phyloP scores from a whole-genome alignment of 352 stramenopile species.

The Phytophthora sp. region DNA sequence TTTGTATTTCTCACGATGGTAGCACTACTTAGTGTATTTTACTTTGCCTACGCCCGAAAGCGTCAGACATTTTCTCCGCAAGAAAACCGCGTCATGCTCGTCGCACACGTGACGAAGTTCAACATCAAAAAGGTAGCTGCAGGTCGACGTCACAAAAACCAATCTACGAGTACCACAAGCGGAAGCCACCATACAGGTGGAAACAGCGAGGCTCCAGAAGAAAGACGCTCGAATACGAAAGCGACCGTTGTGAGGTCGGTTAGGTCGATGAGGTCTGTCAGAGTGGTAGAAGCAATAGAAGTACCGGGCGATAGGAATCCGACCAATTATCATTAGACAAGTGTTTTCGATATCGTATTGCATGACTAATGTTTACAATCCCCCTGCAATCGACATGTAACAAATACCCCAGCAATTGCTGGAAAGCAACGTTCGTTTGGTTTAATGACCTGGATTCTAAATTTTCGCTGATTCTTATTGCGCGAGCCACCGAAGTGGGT shows the following conservation, averaged over 20 bases:
- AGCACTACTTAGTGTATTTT: constrained; percentile 32
- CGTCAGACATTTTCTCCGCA: constrained; percentile 47
- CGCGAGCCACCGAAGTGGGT: no score
- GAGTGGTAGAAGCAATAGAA: constrained; percentile 15
- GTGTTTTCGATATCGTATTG: no score
- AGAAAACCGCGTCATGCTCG: constrained; percentile 47
- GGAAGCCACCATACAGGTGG: constrained; percentile 6
- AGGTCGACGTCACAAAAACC: constrained; percentile 1
- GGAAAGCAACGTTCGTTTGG: no score
- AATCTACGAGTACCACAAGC: constrained; percentile 1
- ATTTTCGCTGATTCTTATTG: no score
- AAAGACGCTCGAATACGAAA: not conserved
- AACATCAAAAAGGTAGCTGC: constrained; percentile 37
- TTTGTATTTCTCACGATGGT: constrained; percentile 27
- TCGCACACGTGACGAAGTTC: constrained; percentile 55
- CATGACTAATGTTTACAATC: no score
- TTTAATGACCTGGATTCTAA: no score
- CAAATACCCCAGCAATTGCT: no score
- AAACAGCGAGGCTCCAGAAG: constrained; percentile 2
- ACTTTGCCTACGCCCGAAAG: constrained; percentile 42
- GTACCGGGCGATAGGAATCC: not conserved
- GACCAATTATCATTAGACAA: no score
- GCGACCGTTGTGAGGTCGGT: constrained; percentile 6
- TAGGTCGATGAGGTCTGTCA: not conserved
- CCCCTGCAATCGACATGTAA: no score